Conservation (phyloP, 306 rosid species). For the Vachellia collinsii region DNA sequence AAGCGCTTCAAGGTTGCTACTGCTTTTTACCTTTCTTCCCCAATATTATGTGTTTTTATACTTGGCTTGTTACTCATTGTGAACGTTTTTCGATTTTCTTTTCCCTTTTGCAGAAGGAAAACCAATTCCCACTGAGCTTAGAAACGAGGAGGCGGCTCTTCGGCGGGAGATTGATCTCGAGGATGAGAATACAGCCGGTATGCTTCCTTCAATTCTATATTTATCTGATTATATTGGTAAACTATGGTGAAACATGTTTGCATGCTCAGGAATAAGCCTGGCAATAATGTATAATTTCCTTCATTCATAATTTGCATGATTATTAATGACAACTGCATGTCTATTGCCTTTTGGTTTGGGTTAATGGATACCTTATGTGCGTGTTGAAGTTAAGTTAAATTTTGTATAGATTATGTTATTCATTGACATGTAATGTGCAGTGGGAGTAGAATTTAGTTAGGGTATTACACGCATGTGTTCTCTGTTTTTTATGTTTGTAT, state of each 20-base stretch:
- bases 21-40: not conserved
- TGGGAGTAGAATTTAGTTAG: not conserved
- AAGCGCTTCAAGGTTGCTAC: constrained; percentile 68
- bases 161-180: constrained; percentile 85
- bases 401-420: not conserved
- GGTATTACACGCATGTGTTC: too few relatives aligned
- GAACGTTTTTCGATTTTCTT: not conserved
- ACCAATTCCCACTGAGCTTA: constrained; percentile 89
- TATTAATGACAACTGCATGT: not conserved
- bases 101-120: constrained; percentile 66
- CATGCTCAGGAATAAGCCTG: constrained; percentile 13
- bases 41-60: not conserved
- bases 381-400: constrained; percentile 2
- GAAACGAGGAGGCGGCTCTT: constrained; percentile 86
- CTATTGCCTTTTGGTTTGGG: not conserved
- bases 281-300: not conserved
- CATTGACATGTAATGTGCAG: not conserved
- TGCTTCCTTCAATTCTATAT: not conserved
- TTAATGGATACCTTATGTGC: not conserved
- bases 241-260: not conserved
- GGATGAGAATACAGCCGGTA: constrained; percentile 81
- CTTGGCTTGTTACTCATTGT: not conserved
- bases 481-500: not conserved
- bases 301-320: not conserved
- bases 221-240: not conserved